Evolutionary conservation across 139 green algal species (phyloP), one percentile per base, ranked within the genome.

Genomic region (Chlamydomonas incerta): DNA sequence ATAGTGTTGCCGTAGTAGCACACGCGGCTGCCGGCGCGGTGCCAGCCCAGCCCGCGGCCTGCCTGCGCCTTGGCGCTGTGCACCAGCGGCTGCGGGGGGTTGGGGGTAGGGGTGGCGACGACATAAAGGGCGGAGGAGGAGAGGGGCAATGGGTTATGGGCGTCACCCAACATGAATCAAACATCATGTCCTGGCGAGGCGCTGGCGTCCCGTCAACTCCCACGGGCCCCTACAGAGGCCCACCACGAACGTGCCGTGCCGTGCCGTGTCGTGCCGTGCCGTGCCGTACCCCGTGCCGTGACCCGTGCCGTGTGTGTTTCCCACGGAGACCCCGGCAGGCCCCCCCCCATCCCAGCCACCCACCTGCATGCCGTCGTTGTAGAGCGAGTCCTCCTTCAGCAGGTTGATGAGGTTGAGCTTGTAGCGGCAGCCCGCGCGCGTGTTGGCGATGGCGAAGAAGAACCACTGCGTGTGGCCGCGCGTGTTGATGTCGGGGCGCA

Each of bases 361-460:
- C 46, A 85, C 80, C 80, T 75, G 90, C 90, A 96, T 92, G 17
- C 94, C 94, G 29, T 88, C 72, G 69, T 92, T 88, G 90, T 95
- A 96, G 70, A 96, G 82, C 18, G 75, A 91, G 71, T 94, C 92
- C 18, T 90, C 82, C 88, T 96, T 96, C 34, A 86, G 74, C 65
- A 96, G 70, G 83, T 96, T 95, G 74, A 96, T 93, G 70, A 96
- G 88, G 87, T 96, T 96, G 87, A 96, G 90, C 89, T 92, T 93
- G 88, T 95, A 95, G 29, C 63, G 46, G 63, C 58, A 62, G 4
- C 90, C 90, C 33, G 75, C 41, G 0, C 88, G 83, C n/a, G 73
- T 90, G 83, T 94, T 94, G 57, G 80, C 65, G 10, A 95, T 34
- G 31, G 89, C 41, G 70, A 96, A 95, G 90, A 83, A 96, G 83